Base-by-base conservation (phyloP, 140 eudicot species). In the Flaveria floridana region DNA sequence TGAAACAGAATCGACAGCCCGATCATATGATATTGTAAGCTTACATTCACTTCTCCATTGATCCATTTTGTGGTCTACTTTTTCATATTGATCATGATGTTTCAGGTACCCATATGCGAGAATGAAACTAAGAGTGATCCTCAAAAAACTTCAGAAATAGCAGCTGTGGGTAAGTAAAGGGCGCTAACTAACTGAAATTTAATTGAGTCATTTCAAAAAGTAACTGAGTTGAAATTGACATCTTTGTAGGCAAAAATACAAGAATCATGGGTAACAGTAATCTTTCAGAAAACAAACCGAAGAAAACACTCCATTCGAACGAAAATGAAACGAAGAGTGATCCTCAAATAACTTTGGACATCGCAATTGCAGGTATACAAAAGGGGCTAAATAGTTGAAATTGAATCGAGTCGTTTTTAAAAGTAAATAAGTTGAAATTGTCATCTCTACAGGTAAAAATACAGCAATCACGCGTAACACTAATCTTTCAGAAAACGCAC, bases 11-110 rank as follows among this genome's bases (percentile, higher is more conserved):
- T 73, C 64, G 56, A 73, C 55, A 47, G 50, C 14, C 51, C 42
- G 13, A 21, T 48, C 44, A 19, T 26, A 62, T 70, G 84, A 81
- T 67, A 83, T 16, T 11, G 95, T 91, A 88, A 86, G 89, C 65
- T 51, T 66, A 30, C 48, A 51, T 74, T 79, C 21, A 8, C 21
- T 55, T 16, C 3, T 42, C 7, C 48, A 1, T 30, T 58, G 28
- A 10, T 72, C 7, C 61, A 48, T 69, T 13, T 48, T 46, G 16
- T 50, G 52, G 42, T 46, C 26, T 64, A 63, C 21, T n/a, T 65
- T 13, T 65, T 76, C 26, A 30, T 44, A 61, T 15, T 58, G 25
- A 18, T 63, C 68, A 64, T 72, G 39, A 71, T 25, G 28, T 64
- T 52, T 23, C 70, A 68, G 25, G 65, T 74, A 30, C 80, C 76